A percentile compares a stretch with the other conserved stretches of the same genome.
Evolutionary conservation across 1,139 yeast genomes (phyloP).

Genomic region (Lodderomyces oxycetoniae): DNA sequence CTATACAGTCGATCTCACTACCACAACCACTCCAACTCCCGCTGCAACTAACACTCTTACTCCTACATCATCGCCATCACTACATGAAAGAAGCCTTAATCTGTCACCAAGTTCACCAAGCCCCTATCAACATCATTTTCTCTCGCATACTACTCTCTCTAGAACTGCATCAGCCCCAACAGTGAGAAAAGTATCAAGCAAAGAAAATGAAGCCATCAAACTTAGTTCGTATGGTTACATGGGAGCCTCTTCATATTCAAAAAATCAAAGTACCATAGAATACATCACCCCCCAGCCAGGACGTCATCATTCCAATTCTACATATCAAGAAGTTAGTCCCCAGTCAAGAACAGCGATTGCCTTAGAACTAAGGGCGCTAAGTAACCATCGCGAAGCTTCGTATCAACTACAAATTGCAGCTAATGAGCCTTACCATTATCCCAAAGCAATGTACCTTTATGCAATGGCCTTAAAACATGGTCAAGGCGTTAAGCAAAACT

Average conservation of each 20-base stretch:
- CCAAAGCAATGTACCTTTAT: slow-evolving; percentile 63
- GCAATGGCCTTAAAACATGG: slow-evolving; percentile 69
- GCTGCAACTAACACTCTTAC: too few relatives aligned
- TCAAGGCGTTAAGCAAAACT: slow-evolving; percentile 63
- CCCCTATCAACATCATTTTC: background rate
- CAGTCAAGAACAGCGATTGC: slow-evolving; percentile 51
- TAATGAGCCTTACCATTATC: slow-evolving; percentile 51
- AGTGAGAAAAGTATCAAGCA: background rate
- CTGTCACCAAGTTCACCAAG: too few relatives aligned
- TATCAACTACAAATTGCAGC: slow-evolving; percentile 65
- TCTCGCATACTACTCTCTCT: background rate
- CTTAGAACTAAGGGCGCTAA: slow-evolving; percentile 49
- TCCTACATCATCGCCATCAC: too few relatives aligned
- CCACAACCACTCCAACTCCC: too few relatives aligned
- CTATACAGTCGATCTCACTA: too few relatives aligned
- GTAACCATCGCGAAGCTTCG: slow-evolving; percentile 65
- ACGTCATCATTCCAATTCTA: background rate
- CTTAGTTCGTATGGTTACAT: too few relatives aligned
- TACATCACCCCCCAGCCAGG: too few relatives aligned
- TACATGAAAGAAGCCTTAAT: too few relatives aligned
- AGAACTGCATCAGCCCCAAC: background rate
- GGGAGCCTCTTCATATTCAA: too few relatives aligned
- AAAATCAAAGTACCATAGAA: too few relatives aligned
- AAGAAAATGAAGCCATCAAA: background rate
- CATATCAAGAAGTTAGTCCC: slow-evolving; percentile 15